phyloP scores from a whole-genome alignment of 805 yeast species.

The Maudiozyma barnettii region DNA sequence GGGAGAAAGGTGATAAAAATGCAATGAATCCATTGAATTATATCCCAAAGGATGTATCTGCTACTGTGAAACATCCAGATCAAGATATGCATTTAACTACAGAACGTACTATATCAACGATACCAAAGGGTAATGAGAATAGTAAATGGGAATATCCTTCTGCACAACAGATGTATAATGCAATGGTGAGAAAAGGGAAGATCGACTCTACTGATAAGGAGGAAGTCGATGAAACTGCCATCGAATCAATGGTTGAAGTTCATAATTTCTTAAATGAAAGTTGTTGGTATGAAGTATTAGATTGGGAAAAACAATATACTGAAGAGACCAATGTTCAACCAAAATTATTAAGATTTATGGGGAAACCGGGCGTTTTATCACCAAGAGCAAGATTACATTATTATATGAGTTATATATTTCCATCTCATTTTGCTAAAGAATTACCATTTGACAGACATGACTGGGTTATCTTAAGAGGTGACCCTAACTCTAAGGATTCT shows the following conservation, averaged over 20 bases:
- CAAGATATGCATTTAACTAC: constrained; percentile 74
- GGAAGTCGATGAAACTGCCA: constrained; percentile 90
- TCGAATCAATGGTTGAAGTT: constrained; percentile 92
- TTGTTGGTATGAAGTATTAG: constrained; percentile 89
- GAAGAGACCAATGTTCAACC: constrained; percentile 50
- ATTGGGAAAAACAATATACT: constrained; percentile 80
- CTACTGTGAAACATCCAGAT: constrained; percentile 58
- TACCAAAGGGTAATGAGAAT: constrained; percentile 70
- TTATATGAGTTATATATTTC: constrained; percentile 58
- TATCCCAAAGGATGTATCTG: constrained; percentile 69
- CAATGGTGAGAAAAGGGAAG: constrained; percentile 92
- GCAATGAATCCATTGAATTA: constrained; percentile 71
- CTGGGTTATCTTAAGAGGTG: constrained; percentile 84
- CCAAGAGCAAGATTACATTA: constrained; percentile 77
- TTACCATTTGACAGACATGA: constrained; percentile 98
- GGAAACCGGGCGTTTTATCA: constrained; percentile 77
- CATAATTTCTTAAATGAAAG: constrained; percentile 96
- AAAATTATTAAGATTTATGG: constrained; percentile 76
- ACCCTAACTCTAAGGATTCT: constrained; percentile 25
- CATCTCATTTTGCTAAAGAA: constrained; percentile 57
- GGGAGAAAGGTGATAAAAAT: constrained; percentile 3
- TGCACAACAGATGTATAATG: constrained; percentile 98
- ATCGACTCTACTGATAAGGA: constrained; percentile 37
- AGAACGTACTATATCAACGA: constrained; percentile 71
- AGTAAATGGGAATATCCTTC: constrained; percentile 98